Percentiles rank a stretch among this genome's conserved stretches.
These are phyloP conservation scores for Mitragyna speciosa DNA, from an alignment of 257 asterid genomes.

Conservation along the genomic window DNA sequence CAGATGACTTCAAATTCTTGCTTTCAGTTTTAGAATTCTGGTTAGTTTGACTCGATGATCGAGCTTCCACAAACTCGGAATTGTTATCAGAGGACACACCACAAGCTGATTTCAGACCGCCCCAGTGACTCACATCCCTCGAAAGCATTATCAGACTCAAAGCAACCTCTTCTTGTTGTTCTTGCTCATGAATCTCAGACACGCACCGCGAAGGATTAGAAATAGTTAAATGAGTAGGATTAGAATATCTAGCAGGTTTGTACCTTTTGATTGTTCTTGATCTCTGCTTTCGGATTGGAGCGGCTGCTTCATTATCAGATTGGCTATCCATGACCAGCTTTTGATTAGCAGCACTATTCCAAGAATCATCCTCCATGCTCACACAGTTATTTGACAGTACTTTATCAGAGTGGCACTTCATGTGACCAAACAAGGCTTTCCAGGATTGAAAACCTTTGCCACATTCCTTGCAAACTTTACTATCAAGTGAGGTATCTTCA, in stretches of 20 bases:
- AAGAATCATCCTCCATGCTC: slow-evolving; percentile 42
- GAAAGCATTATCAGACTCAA: slow-evolving; percentile 78
- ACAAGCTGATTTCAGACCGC: slow-evolving; percentile 27
- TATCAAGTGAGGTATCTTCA: slow-evolving; percentile 35
- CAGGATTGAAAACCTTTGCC: slow-evolving; percentile 74
- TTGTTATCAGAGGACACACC: slow-evolving; percentile 45
- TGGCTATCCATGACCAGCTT: slow-evolving; percentile 43
- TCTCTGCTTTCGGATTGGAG: slow-evolving; percentile 51
- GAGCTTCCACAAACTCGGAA: slow-evolving; percentile 32
- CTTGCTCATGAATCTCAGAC: slow-evolving; percentile 51
- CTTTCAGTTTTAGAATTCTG: slow-evolving; percentile 10
- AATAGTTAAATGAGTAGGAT: slow-evolving; percentile 28
- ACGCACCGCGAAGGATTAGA: slow-evolving; percentile 31
- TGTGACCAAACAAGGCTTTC: slow-evolving; percentile 90
- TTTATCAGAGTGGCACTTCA: slow-evolving; percentile 74
- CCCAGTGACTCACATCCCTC: slow-evolving; percentile 45
- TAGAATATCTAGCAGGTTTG: slow-evolving; percentile 17
- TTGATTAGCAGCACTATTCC: slow-evolving; percentile 29
- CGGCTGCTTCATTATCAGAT: slow-evolving; percentile 45
- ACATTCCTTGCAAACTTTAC: slow-evolving; percentile 66
- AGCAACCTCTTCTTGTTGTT: slow-evolving; percentile 82
- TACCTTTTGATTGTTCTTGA: slow-evolving; percentile 69
- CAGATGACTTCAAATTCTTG: slow-evolving; percentile 15
- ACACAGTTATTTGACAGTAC: slow-evolving; percentile 11
- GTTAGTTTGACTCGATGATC: slow-evolving; percentile 22